Percentiles rank a stretch among this genome's conserved stretches.
These are phyloP conservation scores for Penicillium crystallinum DNA, from an alignment of 495 filamentous ascomycete genomes.

Conservation along the genomic window DNA sequence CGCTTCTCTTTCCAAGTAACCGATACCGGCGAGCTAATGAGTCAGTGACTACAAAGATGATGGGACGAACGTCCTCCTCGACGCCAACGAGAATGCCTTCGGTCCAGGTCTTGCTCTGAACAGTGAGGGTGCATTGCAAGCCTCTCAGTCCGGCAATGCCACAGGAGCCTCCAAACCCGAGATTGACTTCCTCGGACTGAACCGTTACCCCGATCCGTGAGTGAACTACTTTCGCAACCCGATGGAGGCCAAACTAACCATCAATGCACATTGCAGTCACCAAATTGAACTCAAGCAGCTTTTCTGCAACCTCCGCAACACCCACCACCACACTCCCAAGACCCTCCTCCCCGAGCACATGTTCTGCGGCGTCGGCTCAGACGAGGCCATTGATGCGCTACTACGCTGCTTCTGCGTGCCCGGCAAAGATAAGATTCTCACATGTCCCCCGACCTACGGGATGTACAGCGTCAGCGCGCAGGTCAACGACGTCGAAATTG, in stretches of 20 bases:
- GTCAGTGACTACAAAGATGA: constrained; percentile 97
- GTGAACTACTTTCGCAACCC: constrained; percentile 13
- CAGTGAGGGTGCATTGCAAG: constrained; percentile 40
- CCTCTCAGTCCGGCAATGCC: constrained; percentile 29
- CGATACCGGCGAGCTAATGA: constrained; percentile 29
- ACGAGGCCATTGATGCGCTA: constrained; percentile 93
- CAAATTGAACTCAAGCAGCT: constrained; percentile 78
- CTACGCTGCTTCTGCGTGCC: constrained; percentile 88
- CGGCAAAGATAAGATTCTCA: constrained; percentile 81
- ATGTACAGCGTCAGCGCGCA: constrained; percentile 95
- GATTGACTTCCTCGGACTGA: constrained; percentile 71
- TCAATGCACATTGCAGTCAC: constrained; percentile 49
- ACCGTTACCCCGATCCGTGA: constrained; percentile 93
- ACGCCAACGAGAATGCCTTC: constrained; percentile 97
- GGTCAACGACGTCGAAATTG: constrained; percentile 82
- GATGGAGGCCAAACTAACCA: not conserved
- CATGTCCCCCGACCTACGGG: constrained; percentile 94
- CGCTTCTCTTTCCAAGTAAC: constrained; percentile 26
- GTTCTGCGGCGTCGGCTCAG: constrained; percentile 91
- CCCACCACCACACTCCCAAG: constrained; percentile 69
- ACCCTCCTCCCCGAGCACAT: constrained; percentile 75
- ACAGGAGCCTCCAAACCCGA: constrained; percentile 37
- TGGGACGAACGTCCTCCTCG: constrained; percentile 91
- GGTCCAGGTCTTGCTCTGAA: constrained; percentile 64
- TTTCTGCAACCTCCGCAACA: constrained; percentile 84